Evolutionary conservation across 78 protist genomes (phyloP).

Genomic region (Chrysochromulina parva): DNA sequence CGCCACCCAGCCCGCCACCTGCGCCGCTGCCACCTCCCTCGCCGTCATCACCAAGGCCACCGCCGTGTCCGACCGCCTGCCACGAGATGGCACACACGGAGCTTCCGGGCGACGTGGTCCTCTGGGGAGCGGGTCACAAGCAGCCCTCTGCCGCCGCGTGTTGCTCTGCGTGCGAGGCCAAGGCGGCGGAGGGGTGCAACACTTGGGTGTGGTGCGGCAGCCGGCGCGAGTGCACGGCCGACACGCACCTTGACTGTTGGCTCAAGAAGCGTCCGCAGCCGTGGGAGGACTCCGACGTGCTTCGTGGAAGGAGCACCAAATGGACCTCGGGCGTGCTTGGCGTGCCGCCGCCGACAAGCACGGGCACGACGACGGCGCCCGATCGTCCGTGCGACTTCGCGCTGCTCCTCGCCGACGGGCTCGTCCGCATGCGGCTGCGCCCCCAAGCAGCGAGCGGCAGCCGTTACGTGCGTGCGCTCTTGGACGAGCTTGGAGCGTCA

Average conservation of each 20-base stretch:
- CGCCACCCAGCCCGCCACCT: no score
- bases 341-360: not conserved
- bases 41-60: no score
- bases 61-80: not conserved
- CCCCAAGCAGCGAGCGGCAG: no score
- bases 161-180: not conserved
- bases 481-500: no score
- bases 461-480: no score
- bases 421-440: not conserved
- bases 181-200: not conserved
- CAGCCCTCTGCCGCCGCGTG: not conserved
- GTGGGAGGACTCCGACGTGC: not conserved
- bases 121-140: not conserved
- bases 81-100: not conserved
- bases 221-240: not conserved
- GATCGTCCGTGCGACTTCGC: not conserved
- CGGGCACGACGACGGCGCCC: not conserved
- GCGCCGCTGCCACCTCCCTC: no score
- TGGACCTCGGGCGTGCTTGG: not conserved
- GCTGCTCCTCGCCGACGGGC: not conserved
- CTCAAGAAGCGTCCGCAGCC: not conserved
- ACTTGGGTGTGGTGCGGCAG: not conserved
- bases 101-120: not conserved
- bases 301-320: not conserved
- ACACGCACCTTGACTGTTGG: not conserved